A percentile compares a stretch with the other conserved stretches of the same genome.
These are phyloP conservation scores for Saccharomycopsis sp. DNA, from an alignment of 805 yeast genomes.

Conservation along the genomic window DNA sequence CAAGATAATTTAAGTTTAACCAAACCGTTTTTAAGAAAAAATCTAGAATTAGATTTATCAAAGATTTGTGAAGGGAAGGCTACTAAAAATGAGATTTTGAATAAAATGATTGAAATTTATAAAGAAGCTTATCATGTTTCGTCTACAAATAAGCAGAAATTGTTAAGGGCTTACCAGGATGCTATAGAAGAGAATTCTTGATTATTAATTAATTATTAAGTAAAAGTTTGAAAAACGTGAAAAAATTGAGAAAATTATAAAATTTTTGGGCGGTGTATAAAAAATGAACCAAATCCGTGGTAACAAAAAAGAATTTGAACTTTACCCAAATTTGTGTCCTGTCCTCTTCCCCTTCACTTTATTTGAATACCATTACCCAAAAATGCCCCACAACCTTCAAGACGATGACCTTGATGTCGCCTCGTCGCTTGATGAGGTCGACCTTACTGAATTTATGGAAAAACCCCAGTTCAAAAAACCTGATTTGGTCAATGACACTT, in stretches of 20 bases:
- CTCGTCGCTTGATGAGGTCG: constrained; percentile 12
- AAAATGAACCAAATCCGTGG: no score
- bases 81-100: constrained; percentile 42
- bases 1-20: constrained; percentile 60
- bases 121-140: constrained; percentile 48
- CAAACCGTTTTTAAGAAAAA: constrained; percentile 78
- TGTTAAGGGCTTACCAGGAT: constrained; percentile 28
- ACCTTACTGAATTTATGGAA: constrained; percentile 9
- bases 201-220: no score
- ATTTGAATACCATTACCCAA: no score
- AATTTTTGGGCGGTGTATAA: no score
- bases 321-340: no score
- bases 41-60: constrained; percentile 56
- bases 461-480: constrained; percentile 1
- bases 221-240: not conserved
- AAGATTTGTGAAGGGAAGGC: constrained; percentile 58
- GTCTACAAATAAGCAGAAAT: constrained; percentile 28
- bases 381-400: no score
- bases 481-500: not conserved
- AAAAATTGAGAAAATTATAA: no score
- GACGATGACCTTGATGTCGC: not conserved
- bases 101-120: constrained; percentile 46
- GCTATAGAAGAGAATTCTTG: constrained; percentile 11
- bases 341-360: no score
- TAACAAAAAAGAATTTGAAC: no score